Evolutionary conservation across 2,329 filamentous ascomycete genomes (phyloP).

Genomic region (Parascedosporium putredinis): DNA sequence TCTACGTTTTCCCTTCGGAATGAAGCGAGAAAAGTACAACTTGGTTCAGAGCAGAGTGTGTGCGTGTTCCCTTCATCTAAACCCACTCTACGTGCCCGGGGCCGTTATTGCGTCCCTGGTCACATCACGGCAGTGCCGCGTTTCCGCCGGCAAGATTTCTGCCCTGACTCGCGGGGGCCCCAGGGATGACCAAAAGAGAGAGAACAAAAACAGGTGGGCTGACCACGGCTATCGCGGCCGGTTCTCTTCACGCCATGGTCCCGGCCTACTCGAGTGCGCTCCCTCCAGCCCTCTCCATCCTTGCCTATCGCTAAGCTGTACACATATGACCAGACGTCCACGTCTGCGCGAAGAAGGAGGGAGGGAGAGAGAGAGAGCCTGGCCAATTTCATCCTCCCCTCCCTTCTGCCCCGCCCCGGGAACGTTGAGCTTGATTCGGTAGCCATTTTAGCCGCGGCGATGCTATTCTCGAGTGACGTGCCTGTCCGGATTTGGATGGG

Average conservation of each 20-base stretch:
- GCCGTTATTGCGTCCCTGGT: neutral
- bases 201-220: neutral
- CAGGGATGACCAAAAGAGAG: neutral
- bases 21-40: neutral
- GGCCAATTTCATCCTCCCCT: neutral
- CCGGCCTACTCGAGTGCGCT: too few relatives aligned
- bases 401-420: neutral
- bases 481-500: neutral
- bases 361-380: neutral
- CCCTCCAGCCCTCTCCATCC: neutral
- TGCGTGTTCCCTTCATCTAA: constrained; percentile 1
- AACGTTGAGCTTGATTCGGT: neutral
- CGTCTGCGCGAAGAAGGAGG: neutral
- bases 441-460: neutral
- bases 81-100: neutral
- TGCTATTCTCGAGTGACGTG: neutral
- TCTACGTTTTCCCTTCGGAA: neutral
- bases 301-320: neutral
- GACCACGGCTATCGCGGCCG: neutral
- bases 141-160: neutral
- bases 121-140: neutral
- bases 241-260: too few relatives aligned
- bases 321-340: neutral
- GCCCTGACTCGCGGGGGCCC: too few relatives aligned
- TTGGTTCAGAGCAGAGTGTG: neutral